Percentiles rank a stretch among this genome's conserved stretches.
Evolutionary conservation across 176 grass and related monocot species (phyloP).

Genomic region (Secale cereale): DNA sequence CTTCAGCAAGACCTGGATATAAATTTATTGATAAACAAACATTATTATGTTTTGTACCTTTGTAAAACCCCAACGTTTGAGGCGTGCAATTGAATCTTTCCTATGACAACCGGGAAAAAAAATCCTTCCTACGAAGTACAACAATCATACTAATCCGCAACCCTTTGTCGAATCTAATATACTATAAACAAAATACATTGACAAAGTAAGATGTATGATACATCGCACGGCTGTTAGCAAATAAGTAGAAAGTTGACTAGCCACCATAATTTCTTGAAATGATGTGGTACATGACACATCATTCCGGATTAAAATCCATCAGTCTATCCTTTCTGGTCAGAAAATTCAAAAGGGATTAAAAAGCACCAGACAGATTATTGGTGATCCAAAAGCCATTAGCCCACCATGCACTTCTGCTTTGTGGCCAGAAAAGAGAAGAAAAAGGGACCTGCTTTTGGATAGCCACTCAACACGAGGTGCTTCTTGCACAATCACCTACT

Average conservation of each 20-base stretch:
- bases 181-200: no score
- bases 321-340: background rate
- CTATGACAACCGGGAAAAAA: no score
- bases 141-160: no score
- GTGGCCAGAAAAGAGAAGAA: constrained; percentile 16
- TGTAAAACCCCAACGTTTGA: no score
- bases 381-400: background rate
- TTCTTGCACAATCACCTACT: constrained; percentile 4
- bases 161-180: no score
- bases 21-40: no score
- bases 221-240: no score
- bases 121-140: no score
- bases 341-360: background rate
- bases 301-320: background rate
- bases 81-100: no score
- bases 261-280: background rate
- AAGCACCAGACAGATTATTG: background rate
- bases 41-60: no score
- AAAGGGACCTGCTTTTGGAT: constrained; percentile 6
- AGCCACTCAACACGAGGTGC: background rate
- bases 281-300: background rate
- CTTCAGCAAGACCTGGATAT: no score
- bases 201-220: no score
- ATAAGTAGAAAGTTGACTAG: background rate
- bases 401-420: constrained; percentile 6